phyloP scores from a whole-genome alignment of 202 grass and related monocot genomes.

The Panicum virgatum region DNA sequence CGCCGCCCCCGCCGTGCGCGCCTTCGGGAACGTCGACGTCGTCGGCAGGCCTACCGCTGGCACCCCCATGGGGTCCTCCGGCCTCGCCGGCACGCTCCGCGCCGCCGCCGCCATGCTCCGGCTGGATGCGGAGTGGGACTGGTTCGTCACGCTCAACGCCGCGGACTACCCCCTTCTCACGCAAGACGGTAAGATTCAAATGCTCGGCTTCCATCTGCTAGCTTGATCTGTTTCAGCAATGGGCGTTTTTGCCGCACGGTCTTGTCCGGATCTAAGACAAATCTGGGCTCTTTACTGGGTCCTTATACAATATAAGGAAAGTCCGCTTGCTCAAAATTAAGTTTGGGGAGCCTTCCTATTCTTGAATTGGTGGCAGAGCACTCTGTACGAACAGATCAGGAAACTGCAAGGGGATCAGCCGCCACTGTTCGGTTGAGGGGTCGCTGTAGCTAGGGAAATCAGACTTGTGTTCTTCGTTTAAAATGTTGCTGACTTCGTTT shows the following conservation, averaged over 20 bases:
- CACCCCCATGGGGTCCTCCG: slow-evolving; percentile 82
- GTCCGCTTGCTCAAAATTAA: slow-evolving; percentile 1
- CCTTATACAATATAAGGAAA: neutral
- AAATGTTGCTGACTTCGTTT: slow-evolving; percentile 8
- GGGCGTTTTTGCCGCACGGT: neutral
- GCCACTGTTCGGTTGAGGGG: neutral
- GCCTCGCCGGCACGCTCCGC: slow-evolving; percentile 71
- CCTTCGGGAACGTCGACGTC: slow-evolving; percentile 90
- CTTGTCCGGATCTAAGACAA: slow-evolving; percentile 25
- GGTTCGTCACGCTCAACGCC: slow-evolving; percentile 88
- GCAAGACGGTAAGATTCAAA: slow-evolving; percentile 77
- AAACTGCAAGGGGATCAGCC: neutral
- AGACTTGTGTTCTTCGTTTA: neutral
- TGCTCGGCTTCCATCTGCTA: neutral
- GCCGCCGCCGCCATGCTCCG: slow-evolving; percentile 79
- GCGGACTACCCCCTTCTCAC: slow-evolving; percentile 91
- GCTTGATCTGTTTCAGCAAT: neutral
- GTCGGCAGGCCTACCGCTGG: slow-evolving; percentile 76
- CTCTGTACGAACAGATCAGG: slow-evolving; percentile 7
- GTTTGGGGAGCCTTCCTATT: neutral
- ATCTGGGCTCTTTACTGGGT: neutral
- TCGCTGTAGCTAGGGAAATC: slow-evolving; percentile 25
- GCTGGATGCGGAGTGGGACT: slow-evolving; percentile 86
- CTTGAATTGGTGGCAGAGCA: slow-evolving; percentile 17
- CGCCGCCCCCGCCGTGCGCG: slow-evolving; percentile 45